Evolutionary conservation across 2,329 filamentous ascomycete species (phyloP).

Genomic region (Myrmaecium sp.): DNA sequence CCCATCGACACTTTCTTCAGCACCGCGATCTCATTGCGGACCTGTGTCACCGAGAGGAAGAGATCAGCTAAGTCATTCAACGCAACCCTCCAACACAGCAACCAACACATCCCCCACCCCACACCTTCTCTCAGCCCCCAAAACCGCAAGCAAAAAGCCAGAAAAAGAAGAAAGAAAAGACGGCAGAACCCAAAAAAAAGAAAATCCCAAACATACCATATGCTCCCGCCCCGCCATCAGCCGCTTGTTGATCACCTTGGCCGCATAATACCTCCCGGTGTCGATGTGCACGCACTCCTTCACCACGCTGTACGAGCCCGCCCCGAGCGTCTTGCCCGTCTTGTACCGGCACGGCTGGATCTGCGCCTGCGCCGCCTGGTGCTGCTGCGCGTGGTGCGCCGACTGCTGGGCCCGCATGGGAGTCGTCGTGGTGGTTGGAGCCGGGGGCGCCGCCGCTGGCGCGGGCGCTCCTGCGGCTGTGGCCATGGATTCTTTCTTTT

Average conservation of each 20-base stretch:
- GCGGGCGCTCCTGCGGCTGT: no score
- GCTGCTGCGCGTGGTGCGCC: slow-evolving; percentile 16
- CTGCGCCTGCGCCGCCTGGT: slow-evolving; percentile 28
- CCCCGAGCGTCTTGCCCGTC: slow-evolving; percentile 92
- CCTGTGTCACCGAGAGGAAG: slow-evolving; percentile 31
- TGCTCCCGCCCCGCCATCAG: slow-evolving; percentile 95
- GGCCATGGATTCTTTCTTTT: no score
- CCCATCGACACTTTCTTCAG: slow-evolving; percentile 98
- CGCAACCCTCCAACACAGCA: background rate
- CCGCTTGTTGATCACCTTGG: slow-evolving; percentile 98
- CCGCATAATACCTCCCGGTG: slow-evolving; percentile 92
- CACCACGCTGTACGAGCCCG: slow-evolving; percentile 92
- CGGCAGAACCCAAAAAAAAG: no score
- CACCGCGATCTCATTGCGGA: slow-evolving; percentile 94
- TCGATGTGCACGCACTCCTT: slow-evolving; percentile 99
- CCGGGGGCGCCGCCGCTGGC: slow-evolving; percentile 8
- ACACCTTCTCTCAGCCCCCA: no score
- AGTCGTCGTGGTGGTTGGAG: slow-evolving; percentile 1
- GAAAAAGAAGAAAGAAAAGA: no score
- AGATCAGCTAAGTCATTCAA: background rate
- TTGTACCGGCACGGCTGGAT: slow-evolving; percentile 96
- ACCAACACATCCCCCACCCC: slow-evolving; percentile 1
- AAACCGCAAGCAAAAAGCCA: no score
- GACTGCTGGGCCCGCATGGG: no score
- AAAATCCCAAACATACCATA: slow-evolving; percentile 57